Percentiles rank a stretch among this genome's conserved stretches.
Conservation (phyloP, 2,329 filamentous ascomycete genomes). For the Microsporum canis region DNA sequence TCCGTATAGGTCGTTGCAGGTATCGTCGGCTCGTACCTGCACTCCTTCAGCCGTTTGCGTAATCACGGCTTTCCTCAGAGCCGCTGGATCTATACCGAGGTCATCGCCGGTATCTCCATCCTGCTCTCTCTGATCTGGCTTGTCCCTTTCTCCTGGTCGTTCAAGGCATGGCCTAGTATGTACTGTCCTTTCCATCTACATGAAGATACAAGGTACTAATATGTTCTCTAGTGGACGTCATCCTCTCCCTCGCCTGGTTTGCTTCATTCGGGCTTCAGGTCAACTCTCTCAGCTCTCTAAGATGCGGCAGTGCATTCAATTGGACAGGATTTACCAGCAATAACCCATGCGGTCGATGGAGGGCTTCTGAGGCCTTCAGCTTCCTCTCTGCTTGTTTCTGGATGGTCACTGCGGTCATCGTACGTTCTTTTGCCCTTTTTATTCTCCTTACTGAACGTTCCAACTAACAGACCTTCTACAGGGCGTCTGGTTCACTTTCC, state of each 20-base stretch:
- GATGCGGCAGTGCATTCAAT: constrained; percentile 48
- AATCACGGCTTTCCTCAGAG: constrained; percentile 44
- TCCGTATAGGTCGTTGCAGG: constrained; percentile 47
- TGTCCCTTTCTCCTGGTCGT: constrained; percentile 55
- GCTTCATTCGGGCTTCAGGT: constrained; percentile 56
- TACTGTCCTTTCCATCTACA: not conserved
- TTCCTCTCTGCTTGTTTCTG: constrained; percentile 62
- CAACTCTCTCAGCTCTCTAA: constrained; percentile 41
- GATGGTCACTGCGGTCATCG: constrained; percentile 53
- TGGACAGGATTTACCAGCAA: constrained; percentile 46
- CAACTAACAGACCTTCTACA: not conserved
- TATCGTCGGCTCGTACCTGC: constrained; percentile 56
- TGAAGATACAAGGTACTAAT: not conserved
- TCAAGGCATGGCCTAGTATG: constrained; percentile 54
- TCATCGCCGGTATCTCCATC: constrained; percentile 58
- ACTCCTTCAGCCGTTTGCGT: constrained; percentile 33
- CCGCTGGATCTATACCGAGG: constrained; percentile 64
- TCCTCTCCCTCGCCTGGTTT: constrained; percentile 61
- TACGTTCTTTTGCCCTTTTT: constrained; percentile 13
- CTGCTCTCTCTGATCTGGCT: constrained; percentile 61
- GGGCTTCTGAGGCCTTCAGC: constrained; percentile 58
- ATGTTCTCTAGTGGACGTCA: constrained; percentile 43
- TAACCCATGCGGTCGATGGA: constrained; percentile 55
- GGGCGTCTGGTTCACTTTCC: constrained; percentile 16
- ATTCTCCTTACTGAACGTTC: not conserved